Evolutionary conservation across 306 rosid genomes (phyloP), one percentile per base, ranked within the genome.

Genomic region (Pueraria montana): DNA sequence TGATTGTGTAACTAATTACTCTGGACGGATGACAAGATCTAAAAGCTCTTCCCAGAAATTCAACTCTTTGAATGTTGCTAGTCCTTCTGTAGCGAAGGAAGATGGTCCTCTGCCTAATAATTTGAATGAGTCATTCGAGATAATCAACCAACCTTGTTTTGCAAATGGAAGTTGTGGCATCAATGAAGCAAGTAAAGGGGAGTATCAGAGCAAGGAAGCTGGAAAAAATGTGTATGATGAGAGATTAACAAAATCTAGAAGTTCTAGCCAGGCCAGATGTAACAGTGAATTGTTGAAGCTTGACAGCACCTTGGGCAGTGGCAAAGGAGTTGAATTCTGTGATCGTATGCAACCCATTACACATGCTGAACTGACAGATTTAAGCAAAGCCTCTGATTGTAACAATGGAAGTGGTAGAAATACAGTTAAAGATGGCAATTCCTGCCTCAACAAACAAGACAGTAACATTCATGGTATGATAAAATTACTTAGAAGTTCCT

Each of bases 11-110:
- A 80, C 83, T 62, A 64, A 61, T 62, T 36, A 58, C 73, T 59
- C 86, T 66, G 87, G 87, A 62, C 84, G 76, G 66, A 43, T 86
- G 27, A 80, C 88, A 77, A 82, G 90, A 83, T 85, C 90, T 74
- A 87, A 65, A 89, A 76, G 83, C 80, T 65, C 86, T 58, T 87
- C 83, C 38, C 81, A 40, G 58, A 80, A 86, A 56, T 63, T 67
- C 43, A 84, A 81, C 63, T 58, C 86, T 68, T 74, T 59, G 75
- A 64, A 87, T 77, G 87, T 43, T 72, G 80, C 66, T 73, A 78
- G 79, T 55, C 85, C 83, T 62, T 64, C 81, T n/a, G 27, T 46
- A 56, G 80, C 55, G 79, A 64, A 73, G 75, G 76, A 73, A 80
- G 78, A 69, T 82, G 90, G 42, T 26, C 79, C 67, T 59, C 72